Evolutionary conservation across 768 basidiomycete species (phyloP).

Genomic region (Trametopsis cervina): DNA sequence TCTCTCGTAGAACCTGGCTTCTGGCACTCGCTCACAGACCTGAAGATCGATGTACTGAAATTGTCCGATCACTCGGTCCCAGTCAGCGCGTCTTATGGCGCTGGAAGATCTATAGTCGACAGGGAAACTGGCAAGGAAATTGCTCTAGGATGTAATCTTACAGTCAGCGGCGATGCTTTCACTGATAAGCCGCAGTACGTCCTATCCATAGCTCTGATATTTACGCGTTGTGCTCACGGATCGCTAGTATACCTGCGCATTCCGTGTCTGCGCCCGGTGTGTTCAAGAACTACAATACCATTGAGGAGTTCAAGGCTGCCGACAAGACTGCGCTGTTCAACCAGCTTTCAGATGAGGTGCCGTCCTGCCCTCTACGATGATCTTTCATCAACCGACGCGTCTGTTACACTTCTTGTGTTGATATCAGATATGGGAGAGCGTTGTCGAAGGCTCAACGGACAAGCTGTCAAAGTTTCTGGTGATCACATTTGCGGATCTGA

Average conservation of each 20-base stretch:
- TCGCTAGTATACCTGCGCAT: slow-evolving; percentile 37
- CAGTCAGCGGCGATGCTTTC: slow-evolving; percentile 62
- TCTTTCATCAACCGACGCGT: not conserved
- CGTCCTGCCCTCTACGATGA: slow-evolving; percentile 5
- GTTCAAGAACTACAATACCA: slow-evolving; percentile 94
- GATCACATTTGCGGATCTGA: slow-evolving; percentile 93
- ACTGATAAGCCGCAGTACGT: slow-evolving; percentile 39
- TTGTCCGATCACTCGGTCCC: slow-evolving; percentile 68
- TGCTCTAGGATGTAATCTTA: slow-evolving; percentile 60
- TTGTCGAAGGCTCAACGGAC: slow-evolving; percentile 43
- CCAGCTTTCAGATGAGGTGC: slow-evolving; percentile 57
- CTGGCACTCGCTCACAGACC: slow-evolving; percentile 82
- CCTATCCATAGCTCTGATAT: not conserved
- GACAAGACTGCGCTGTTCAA: slow-evolving; percentile 89
- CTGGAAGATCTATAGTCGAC: slow-evolving; percentile 69
- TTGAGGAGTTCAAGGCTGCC: slow-evolving; percentile 89
- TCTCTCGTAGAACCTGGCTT: slow-evolving; percentile 86
- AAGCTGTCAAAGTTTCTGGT: slow-evolving; percentile 75
- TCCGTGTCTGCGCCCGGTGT: slow-evolving; percentile 52
- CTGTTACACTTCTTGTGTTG: not conserved
- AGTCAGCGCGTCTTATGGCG: slow-evolving; percentile 59
- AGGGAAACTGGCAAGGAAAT: slow-evolving; percentile 70
- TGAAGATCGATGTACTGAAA: slow-evolving; percentile 88
- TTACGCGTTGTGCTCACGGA: not conserved
- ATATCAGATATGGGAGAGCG: slow-evolving; percentile 63